Percentiles rank a stretch among this genome's conserved stretches.
phyloP scores from a whole-genome alignment of 306 rosid genomes.

The Begonia masoniana region DNA sequence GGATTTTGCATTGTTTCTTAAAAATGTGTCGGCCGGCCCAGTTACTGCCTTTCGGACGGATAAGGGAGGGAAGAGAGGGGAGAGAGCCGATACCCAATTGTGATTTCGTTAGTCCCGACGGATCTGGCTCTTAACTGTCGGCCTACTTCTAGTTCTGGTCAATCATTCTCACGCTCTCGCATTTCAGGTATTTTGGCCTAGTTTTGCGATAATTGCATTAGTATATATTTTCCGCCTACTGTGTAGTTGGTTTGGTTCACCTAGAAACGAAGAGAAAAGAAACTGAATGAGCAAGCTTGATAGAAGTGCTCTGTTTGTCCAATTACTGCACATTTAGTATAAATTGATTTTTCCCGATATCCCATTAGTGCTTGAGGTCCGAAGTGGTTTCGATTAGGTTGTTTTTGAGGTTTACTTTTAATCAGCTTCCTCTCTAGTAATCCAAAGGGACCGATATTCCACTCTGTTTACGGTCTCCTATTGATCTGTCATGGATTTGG shows the following conservation, averaged over 20 bases:
- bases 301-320: neutral
- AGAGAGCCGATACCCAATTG: too few species aligned
- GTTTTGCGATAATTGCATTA: too few species aligned
- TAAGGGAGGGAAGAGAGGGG: too few species aligned
- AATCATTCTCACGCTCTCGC: too few species aligned
- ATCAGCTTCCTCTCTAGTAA: neutral
- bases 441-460: neutral
- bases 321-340: neutral
- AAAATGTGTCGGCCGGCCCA: too few species aligned
- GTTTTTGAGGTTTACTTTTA: conserved; percentile 6
- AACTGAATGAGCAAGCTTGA: conserved; percentile 1
- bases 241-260: neutral
- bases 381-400: neutral
- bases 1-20: too few species aligned
- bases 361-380: neutral
- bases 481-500: conserved; percentile 34
- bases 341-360: neutral
- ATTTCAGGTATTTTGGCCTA: too few species aligned
- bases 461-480: too few species aligned
- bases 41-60: too few species aligned
- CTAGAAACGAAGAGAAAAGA: neutral
- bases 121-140: too few species aligned
- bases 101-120: too few species aligned
- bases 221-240: neutral
- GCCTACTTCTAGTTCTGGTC: too few species aligned